Conservation (phyloP, 768 basidiomycete species). For the Termitomyces sp. region DNA sequence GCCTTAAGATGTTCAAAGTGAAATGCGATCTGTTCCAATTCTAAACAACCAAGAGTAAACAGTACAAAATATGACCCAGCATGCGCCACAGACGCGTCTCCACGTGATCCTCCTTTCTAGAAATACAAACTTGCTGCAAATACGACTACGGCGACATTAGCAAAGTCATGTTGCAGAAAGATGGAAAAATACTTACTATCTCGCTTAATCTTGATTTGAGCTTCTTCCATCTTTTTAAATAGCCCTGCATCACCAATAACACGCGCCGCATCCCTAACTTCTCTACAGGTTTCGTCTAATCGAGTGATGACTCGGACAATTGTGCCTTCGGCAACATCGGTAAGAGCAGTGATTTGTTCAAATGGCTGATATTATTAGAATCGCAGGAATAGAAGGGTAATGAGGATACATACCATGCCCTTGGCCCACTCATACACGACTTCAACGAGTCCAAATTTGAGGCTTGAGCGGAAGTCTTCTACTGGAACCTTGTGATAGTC, state of each 20-base stretch:
- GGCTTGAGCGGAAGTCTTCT: slow-evolving; percentile 71
- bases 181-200: slow-evolving; percentile 72
- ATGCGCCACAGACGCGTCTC: slow-evolving; percentile 8
- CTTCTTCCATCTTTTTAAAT: slow-evolving; percentile 98
- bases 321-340: slow-evolving; percentile 95
- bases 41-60: slow-evolving; percentile 9
- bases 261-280: slow-evolving; percentile 94
- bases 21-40: background rate
- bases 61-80: slow-evolving; percentile 7
- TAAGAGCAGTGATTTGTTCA: slow-evolving; percentile 87
- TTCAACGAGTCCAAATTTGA: slow-evolving; percentile 91
- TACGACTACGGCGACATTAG: slow-evolving; percentile 50
- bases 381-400: background rate
- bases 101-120: slow-evolving; percentile 35
- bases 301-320: slow-evolving; percentile 96
- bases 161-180: slow-evolving; percentile 1
- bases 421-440: slow-evolving; percentile 99
- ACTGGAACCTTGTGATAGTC: slow-evolving; percentile 73
- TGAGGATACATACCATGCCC: slow-evolving; percentile 76
- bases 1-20: background rate
- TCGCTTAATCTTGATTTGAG: slow-evolving; percentile 89
- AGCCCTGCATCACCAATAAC: slow-evolving; percentile 95
- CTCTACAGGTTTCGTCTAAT: slow-evolving; percentile 94
- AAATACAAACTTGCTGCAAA: slow-evolving; percentile 89
- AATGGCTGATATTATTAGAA: slow-evolving; percentile 64